Percentiles rank a stretch among this genome's conserved stretches.
Conservation (phyloP, 768 basidiomycete genomes). For the Leccinum olivaceopallidum region DNA sequence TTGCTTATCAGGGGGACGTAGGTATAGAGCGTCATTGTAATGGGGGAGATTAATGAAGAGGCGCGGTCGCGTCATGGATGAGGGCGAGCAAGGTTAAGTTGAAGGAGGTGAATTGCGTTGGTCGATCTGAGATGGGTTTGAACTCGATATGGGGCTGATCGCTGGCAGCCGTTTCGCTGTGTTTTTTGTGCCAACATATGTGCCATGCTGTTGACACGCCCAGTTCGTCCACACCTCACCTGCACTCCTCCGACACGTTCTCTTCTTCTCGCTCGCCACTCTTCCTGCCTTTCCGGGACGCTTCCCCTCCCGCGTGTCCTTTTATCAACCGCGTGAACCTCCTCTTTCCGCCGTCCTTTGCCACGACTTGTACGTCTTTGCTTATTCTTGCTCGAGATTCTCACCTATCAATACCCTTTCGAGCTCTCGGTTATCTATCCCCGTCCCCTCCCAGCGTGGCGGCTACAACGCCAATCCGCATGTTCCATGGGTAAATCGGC, state of each 20-base stretch:
- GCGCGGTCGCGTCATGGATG: constrained; percentile 31
- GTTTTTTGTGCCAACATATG: constrained; percentile 11
- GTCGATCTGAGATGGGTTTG: neutral
- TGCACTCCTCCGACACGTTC: constrained; percentile 68
- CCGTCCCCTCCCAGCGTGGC: constrained; percentile 24
- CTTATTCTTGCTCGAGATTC: constrained; percentile 29
- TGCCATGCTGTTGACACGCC: constrained; percentile 66
- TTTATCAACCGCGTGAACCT: constrained; percentile 29
- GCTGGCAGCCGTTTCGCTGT: constrained; percentile 18
- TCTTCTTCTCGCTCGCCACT: constrained; percentile 48
- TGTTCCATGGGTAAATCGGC: constrained; percentile 45
- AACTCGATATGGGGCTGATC: constrained; percentile 22
- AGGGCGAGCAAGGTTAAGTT: constrained; percentile 38
- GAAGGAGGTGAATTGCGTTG: constrained; percentile 12
- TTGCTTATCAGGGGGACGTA: constrained; percentile 29
- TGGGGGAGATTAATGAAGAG: constrained; percentile 35
- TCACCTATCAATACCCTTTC: constrained; percentile 21
- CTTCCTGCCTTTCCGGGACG: constrained; percentile 55
- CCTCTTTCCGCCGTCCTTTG: constrained; percentile 28
- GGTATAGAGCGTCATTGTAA: constrained; percentile 23
- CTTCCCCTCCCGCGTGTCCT: constrained; percentile 40
- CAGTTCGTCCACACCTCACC: constrained; percentile 51
- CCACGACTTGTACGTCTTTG: constrained; percentile 35
- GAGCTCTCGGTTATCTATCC: constrained; percentile 30
- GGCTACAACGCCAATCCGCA: constrained; percentile 33